Conservation (phyloP, 2,329 filamentous ascomycete species). For the Penicillium rolfsii region DNA sequence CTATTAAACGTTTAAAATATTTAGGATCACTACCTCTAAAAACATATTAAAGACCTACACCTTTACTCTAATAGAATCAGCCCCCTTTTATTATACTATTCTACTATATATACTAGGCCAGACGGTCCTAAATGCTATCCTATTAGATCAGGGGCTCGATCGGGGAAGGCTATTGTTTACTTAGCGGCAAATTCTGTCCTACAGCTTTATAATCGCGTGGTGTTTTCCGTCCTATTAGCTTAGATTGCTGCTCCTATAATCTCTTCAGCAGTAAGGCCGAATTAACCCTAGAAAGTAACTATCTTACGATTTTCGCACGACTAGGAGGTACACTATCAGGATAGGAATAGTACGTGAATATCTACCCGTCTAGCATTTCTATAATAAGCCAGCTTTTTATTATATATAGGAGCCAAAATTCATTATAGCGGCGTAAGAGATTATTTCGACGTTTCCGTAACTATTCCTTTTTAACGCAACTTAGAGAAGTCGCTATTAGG, state of each 20-base stretch:
- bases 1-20: background rate
- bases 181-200: background rate
- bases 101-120: background rate
- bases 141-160: background rate
- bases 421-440: conserved; percentile 15
- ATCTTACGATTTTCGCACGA: background rate
- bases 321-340: conserved; percentile 5
- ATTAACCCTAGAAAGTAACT: background rate
- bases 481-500: conserved; percentile 7
- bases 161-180: background rate
- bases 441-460: conserved; percentile 15
- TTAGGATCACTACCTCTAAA: background rate
- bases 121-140: background rate
- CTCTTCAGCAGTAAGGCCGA: conserved; percentile 1
- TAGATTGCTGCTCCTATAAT: conserved; percentile 3
- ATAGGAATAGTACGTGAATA: conserved; percentile 13
- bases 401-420: conserved; percentile 14
- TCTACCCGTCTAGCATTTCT: conserved; percentile 9
- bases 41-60: background rate
- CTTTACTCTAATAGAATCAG: background rate
- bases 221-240: background rate
- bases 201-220: background rate
- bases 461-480: conserved; percentile 14
- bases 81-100: background rate
- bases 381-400: conserved; percentile 16